These are phyloP conservation scores for Penicillium tannophilum DNA, from an alignment of 495 filamentous ascomycete genomes.

Conservation along the genomic window DNA sequence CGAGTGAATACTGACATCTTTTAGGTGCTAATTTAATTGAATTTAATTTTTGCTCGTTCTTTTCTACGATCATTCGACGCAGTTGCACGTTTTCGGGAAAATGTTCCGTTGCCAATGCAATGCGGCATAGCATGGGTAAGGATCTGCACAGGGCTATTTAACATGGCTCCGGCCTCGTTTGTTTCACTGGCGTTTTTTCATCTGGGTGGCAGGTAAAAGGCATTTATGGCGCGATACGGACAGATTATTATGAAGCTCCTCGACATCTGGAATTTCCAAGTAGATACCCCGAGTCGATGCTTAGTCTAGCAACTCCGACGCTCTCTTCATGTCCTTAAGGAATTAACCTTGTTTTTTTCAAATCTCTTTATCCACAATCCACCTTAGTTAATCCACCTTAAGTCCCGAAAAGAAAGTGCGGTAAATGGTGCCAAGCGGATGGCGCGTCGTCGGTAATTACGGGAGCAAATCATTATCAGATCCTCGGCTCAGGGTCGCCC, in stretches of 20 bases:
- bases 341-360: background rate
- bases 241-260: conserved; percentile 53
- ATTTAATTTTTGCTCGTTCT: conserved; percentile 21
- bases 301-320: conserved; percentile 49
- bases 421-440: conserved; percentile 15
- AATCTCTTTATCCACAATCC: background rate
- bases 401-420: background rate
- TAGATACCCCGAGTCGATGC: conserved; percentile 58
- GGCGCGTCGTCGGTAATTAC: conserved; percentile 21
- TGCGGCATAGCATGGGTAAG: conserved; percentile 39
- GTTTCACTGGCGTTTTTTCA: conserved; percentile 36
- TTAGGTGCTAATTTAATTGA: conserved; percentile 47
- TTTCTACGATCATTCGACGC: conserved; percentile 25
- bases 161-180: conserved; percentile 31
- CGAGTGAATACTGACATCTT: conserved; percentile 28
- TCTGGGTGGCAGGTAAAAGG: conserved; percentile 46
- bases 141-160: conserved; percentile 27
- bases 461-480: conserved; percentile 32
- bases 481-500: conserved; percentile 32
- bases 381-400: background rate
- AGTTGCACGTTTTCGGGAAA: conserved; percentile 24
- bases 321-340: conserved; percentile 31
- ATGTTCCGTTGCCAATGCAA: conserved; percentile 22
- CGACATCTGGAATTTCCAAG: conserved; percentile 41
- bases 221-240: conserved; percentile 53